A percentile compares a stretch with the other conserved stretches of the same genome.
Conservation (phyloP, 148 eudicot genomes). For the Gaultheria prostrata region DNA sequence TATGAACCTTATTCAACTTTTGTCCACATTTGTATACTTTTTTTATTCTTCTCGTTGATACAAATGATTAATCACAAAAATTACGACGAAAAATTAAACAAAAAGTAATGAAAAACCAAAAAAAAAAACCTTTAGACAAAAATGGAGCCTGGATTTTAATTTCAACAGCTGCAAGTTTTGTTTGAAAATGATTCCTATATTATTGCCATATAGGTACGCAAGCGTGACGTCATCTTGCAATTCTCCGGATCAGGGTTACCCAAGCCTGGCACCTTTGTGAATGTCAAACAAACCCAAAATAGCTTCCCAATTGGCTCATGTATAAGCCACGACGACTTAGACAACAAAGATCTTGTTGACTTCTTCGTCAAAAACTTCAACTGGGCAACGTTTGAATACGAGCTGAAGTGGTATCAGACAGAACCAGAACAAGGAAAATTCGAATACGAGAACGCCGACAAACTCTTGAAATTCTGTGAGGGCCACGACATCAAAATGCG, state of each 20-base stretch:
- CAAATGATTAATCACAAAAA: too few relatives aligned
- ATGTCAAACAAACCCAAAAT: slow-evolving; percentile 60
- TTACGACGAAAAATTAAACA: too few relatives aligned
- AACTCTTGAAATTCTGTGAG: slow-evolving; percentile 57
- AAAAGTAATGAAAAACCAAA: too few relatives aligned
- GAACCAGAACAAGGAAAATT: slow-evolving; percentile 69
- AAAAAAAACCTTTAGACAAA: too few relatives aligned
- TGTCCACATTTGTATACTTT: too few relatives aligned
- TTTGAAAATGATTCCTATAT: neutral
- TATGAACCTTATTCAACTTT: too few relatives aligned
- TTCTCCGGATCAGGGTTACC: slow-evolving; percentile 35
- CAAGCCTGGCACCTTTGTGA: slow-evolving; percentile 47
- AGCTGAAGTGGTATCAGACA: slow-evolving; percentile 94
- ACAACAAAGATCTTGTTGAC: slow-evolving; percentile 71
- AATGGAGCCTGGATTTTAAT: too few relatives aligned
- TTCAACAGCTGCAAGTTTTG: slow-evolving; percentile 20
- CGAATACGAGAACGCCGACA: slow-evolving; percentile 79
- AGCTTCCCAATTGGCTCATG: slow-evolving; percentile 88
- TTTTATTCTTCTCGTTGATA: too few relatives aligned
- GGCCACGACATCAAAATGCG: slow-evolving; percentile 57
- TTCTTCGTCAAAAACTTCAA: slow-evolving; percentile 73
- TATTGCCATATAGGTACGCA: slow-evolving; percentile 60
- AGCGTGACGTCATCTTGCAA: slow-evolving; percentile 72
- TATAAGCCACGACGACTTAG: slow-evolving; percentile 56
- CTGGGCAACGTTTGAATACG: slow-evolving; percentile 91